phyloP scores from a whole-genome alignment of 1,139 yeast species.

The Wickerhamiella infanticola region DNA sequence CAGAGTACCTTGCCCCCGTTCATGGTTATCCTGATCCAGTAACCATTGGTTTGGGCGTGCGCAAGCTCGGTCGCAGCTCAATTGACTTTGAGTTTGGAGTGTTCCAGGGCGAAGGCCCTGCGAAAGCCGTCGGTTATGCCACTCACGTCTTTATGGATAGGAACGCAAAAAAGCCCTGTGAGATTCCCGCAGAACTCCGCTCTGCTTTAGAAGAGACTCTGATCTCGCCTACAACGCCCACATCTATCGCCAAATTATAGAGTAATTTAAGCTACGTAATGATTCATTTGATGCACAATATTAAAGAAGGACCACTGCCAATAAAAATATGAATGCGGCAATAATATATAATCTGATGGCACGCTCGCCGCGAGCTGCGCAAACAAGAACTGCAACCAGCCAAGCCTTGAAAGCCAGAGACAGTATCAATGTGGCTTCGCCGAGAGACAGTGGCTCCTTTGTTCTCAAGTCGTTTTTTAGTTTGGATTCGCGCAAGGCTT shows the following conservation, averaged over 20 bases:
- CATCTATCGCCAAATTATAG: neutral
- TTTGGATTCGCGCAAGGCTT: neutral
- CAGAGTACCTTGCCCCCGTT: conserved; percentile 19
- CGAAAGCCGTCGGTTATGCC: conserved; percentile 20
- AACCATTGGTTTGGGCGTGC: conserved; percentile 18
- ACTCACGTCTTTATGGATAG: conserved; percentile 22
- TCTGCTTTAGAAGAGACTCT: conserved; percentile 11
- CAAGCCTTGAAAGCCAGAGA: neutral
- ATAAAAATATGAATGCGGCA: neutral
- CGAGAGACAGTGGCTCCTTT: neutral
- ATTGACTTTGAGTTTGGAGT: conserved; percentile 23
- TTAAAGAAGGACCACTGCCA: neutral
- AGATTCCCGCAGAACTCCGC: conserved; percentile 5
- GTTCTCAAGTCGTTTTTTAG: neutral
- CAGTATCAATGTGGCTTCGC: neutral
- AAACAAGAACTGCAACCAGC: neutral
- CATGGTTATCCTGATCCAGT: conserved; percentile 21
- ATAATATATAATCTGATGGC: neutral
- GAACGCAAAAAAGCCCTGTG: conserved; percentile 14
- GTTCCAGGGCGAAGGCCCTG: conserved; percentile 16
- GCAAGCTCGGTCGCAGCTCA: conserved; percentile 18
- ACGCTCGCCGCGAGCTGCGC: neutral
- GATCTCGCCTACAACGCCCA: neutral
- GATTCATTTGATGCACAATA: neutral
- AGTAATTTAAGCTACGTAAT: neutral